Evolutionary conservation across 2,329 filamentous ascomycete genomes (phyloP), one percentile per base, ranked within the genome.

Genomic region (Parafenestella ontariensis): DNA sequence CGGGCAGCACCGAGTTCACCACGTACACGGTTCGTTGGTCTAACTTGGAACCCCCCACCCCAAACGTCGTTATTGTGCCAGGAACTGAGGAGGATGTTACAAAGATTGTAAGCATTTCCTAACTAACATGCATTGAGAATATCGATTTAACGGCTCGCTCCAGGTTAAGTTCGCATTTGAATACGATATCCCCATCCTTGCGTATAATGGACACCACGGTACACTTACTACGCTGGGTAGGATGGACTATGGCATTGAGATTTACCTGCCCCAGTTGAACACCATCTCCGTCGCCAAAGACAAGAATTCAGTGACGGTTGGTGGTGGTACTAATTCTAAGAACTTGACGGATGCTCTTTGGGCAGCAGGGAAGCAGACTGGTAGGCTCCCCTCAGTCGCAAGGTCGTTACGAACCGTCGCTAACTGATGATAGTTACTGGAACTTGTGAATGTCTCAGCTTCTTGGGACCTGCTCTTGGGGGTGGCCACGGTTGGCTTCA

Each of bases 401-500:
- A 18, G 1, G 15, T 8, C 18, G 4, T 18, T 20, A n/a, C 34
- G 34, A 37, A 37, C n/a, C 5, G 15, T 18, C 10, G 4, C 34
- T 37, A 10, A 37, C 34, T 1, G n/a, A 23, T 15, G 3, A 2
- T 20, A 72, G 68, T 65, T 7, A 71, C 70, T 26, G 70, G 70
- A 36, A 54, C 58, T 8, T 86, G 83, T 60, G 82, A 84, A 68
- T 85, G 82, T 56, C 77, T 79, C 24, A 77, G 81, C 46, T 64
- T 76, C 36, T 58, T 82, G 1, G 81, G 80, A 0, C 83, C 82
- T 0, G 82, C 75, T 0, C 78, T 87, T 0, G 85, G 85, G 2
- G 85, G 85, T 49, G 84, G 85, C 3, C 81, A 85, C 66, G 84
- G 85, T 28, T 78, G 77, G 72, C 77, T 84, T 5, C 80, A 85